These are phyloP conservation scores for Ramaria rubella DNA, from an alignment of 768 basidiomycete species.

Conservation along the genomic window DNA sequence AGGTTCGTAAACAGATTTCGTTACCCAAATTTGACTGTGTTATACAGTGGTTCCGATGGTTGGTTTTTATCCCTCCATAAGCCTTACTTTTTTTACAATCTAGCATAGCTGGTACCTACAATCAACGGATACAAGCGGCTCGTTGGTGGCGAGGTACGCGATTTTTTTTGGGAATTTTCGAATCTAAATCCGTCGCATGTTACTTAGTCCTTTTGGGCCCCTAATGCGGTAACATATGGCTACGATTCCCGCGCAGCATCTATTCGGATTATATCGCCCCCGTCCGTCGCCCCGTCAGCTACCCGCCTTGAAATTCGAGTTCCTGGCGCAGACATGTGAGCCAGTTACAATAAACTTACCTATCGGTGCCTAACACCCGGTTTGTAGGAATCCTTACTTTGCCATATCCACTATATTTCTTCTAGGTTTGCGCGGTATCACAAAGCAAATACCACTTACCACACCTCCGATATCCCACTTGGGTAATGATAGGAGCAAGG, in stretches of 20 bases:
- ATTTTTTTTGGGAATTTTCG: slow-evolving; percentile 3
- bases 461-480: slow-evolving; percentile 63
- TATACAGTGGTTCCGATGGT: slow-evolving; percentile 74
- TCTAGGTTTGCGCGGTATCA: slow-evolving; percentile 82
- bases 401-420: slow-evolving; percentile 83
- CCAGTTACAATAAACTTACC: background rate
- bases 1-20: slow-evolving; percentile 19
- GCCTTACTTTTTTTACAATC: background rate
- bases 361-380: background rate
- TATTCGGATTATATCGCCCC: slow-evolving; percentile 87
- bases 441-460: slow-evolving; percentile 60
- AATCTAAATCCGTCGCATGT: slow-evolving; percentile 19
- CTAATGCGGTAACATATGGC: slow-evolving; percentile 88
- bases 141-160: slow-evolving; percentile 68
- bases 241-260: slow-evolving; percentile 94
- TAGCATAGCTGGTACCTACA: slow-evolving; percentile 66
- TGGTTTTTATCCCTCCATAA: slow-evolving; percentile 18
- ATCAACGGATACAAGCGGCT: slow-evolving; percentile 98
- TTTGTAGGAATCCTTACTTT: slow-evolving; percentile 67
- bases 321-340: slow-evolving; percentile 86
- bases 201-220: slow-evolving; percentile 73
- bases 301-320: slow-evolving; percentile 92
- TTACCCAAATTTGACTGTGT: background rate
- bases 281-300: slow-evolving; percentile 70
- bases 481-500: slow-evolving; percentile 48